Evolutionary conservation across 2,329 filamentous ascomycete genomes (phyloP).

Genomic region (Diatrype stigma): DNA sequence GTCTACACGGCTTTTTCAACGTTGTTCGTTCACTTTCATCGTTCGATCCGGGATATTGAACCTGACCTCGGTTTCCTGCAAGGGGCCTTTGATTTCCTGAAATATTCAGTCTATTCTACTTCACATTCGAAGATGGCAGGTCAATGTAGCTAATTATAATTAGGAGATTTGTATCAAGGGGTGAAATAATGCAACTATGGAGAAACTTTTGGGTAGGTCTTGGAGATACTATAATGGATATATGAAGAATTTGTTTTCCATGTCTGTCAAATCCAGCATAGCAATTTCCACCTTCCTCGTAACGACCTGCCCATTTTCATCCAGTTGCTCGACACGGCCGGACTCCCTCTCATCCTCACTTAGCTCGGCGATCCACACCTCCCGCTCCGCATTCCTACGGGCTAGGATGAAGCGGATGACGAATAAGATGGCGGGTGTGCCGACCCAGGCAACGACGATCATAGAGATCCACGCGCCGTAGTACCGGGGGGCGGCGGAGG

Average conservation of each 20-base stretch:
- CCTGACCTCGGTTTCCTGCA: too few species aligned
- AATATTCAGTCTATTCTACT: too few species aligned
- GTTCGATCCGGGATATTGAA: too few species aligned
- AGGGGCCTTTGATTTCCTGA: too few species aligned
- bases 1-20: too few species aligned
- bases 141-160: too few species aligned
- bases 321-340: conserved; percentile 25
- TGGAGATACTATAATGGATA: conserved; percentile 15
- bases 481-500: conserved; percentile 24
- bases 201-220: too few species aligned
- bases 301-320: conserved; percentile 26
- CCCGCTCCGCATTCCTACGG: conserved; percentile 27
- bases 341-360: conserved; percentile 13
- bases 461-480: conserved; percentile 28
- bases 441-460: conserved; percentile 31
- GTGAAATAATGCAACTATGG: too few species aligned
- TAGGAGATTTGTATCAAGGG: too few species aligned
- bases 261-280: conserved; percentile 33
- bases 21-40: too few species aligned
- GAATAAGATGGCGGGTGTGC: conserved; percentile 30
- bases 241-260: conserved; percentile 35
- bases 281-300: conserved; percentile 31
- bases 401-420: conserved; percentile 29
- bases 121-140: too few species aligned
- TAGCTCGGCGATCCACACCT: conserved; percentile 22